These are phyloP conservation scores for Colletotrichum cordylinicola DNA, from an alignment of 2,329 filamentous ascomycete species.

Conservation along the genomic window DNA sequence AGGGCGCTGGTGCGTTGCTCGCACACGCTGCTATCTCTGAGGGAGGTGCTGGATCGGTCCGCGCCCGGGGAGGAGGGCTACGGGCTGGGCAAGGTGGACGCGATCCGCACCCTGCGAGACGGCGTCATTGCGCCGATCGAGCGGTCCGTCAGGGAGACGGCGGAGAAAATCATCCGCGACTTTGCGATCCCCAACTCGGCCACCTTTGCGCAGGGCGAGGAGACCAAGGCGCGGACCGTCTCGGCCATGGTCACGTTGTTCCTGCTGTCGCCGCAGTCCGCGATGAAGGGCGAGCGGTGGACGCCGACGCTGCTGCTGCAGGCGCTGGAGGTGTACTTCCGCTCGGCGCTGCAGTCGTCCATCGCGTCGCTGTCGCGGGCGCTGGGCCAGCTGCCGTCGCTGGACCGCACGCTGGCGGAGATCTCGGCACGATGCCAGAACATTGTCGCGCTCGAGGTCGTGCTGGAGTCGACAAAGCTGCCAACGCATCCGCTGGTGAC, in stretches of 20 bases:
- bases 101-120: slow-evolving; percentile 73
- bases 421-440: slow-evolving; percentile 88
- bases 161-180: slow-evolving; percentile 82
- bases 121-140: slow-evolving; percentile 76
- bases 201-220: slow-evolving; percentile 73
- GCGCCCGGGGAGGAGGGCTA: slow-evolving; percentile 76
- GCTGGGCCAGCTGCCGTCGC: slow-evolving; percentile 77
- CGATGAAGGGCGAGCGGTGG: slow-evolving; percentile 59
- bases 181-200: slow-evolving; percentile 71
- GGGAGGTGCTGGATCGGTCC: slow-evolving; percentile 74
- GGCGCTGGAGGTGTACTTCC: slow-evolving; percentile 81
- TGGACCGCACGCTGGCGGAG: slow-evolving; percentile 84
- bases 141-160: slow-evolving; percentile 71
- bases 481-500: slow-evolving; percentile 72
- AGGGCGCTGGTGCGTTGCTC: slow-evolving; percentile 82
- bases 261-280: slow-evolving; percentile 74
- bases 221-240: slow-evolving; percentile 74
- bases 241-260: slow-evolving; percentile 82
- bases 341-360: slow-evolving; percentile 80
- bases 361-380: slow-evolving; percentile 76
- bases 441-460: slow-evolving; percentile 82
- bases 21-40: slow-evolving; percentile 77
- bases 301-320: slow-evolving; percentile 76
- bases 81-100: slow-evolving; percentile 76
- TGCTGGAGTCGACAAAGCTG: slow-evolving; percentile 72